Evolutionary conservation across 176 grass and related monocot genomes (phyloP).

Genomic region (Carex parvula): DNA sequence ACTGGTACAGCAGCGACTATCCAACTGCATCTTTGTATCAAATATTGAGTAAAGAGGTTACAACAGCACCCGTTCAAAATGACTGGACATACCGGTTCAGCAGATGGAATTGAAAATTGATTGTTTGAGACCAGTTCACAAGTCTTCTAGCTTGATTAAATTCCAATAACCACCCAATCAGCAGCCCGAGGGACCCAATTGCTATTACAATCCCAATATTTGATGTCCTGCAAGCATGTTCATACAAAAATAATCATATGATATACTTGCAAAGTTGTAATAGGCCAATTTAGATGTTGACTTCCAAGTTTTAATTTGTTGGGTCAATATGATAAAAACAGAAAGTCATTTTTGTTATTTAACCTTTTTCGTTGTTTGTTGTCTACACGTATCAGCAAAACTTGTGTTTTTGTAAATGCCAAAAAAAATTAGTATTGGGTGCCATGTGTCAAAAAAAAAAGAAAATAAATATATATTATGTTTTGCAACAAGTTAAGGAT

Average conservation of each 20-base stretch:
- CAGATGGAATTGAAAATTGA: constrained; percentile 47
- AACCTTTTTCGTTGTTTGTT: neutral
- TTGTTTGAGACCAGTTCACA: constrained; percentile 41
- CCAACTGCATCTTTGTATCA: neutral
- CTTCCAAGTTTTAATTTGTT: neutral
- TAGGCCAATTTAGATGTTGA: neutral
- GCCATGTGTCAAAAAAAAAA: neutral
- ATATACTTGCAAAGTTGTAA: constrained; percentile 6
- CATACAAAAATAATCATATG: neutral
- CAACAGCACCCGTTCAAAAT: neutral
- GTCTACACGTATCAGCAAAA: neutral
- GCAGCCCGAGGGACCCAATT: constrained; percentile 77
- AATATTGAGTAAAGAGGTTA: neutral
- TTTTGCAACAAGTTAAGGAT: neutral
- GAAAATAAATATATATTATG: neutral
- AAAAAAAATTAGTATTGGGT: neutral
- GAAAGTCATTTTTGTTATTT: neutral
- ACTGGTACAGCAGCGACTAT: neutral
- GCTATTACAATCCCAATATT: constrained; percentile 86
- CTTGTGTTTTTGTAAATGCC: neutral
- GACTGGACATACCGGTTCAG: neutral
- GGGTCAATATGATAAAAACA: neutral
- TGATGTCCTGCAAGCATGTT: constrained; percentile 43
- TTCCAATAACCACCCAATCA: constrained; percentile 83
- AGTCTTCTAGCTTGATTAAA: constrained; percentile 59